Base-by-base conservation (phyloP, 2,329 filamentous ascomycete species). In the Exophiala calicioides region DNA sequence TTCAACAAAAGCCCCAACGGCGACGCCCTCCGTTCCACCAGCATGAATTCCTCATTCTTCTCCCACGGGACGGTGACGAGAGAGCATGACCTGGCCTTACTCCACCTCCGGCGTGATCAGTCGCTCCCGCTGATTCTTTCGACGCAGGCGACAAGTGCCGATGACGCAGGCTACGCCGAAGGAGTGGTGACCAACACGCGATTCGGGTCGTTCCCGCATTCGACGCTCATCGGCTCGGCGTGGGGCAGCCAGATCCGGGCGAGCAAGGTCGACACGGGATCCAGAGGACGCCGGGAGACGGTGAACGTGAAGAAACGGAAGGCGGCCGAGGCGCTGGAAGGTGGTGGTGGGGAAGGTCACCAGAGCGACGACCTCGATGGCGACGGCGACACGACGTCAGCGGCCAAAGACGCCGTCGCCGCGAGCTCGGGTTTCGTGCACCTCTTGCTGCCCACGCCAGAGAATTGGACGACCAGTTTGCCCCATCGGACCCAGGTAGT, bases 221-320 rank as follows among this genome's bases (percentile, higher is more conserved):
- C 80, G 8, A 90, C 87, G 0, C 70, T 91, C 34, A 78, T 95
- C 44, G 76, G 81, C 4, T 75, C 90, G 43, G 86, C 88, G 31
- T 97, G 91, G 91, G 93, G 93, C 20, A 89, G 87, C 5, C 93
- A 97, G 65, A 84, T 97, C 16, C 79, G 88, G 35, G 93, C 93
- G 5, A 95, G 90, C 1, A 81, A 85, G 23, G 90, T 96, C 46
- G 88, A 96, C 62, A 96, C 90, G 0, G 90, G 90, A 9, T 93
- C 89, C n/a, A 77, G 90, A 59, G 89, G 89, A 24, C 85, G 84
- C 67, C 74, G 79, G 44, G 83, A 83, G 64, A 66, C 73, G 12
- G 71, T 73, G 42, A 66, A 65, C 18, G 71, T 68, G 31, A 77
- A 79, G 51, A 59, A 59, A 32, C 74, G 73, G 29, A 74, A 75